Evolutionary conservation across 208 protist genomes (phyloP).

Genomic region (Acanthamoeba castellanii): DNA sequence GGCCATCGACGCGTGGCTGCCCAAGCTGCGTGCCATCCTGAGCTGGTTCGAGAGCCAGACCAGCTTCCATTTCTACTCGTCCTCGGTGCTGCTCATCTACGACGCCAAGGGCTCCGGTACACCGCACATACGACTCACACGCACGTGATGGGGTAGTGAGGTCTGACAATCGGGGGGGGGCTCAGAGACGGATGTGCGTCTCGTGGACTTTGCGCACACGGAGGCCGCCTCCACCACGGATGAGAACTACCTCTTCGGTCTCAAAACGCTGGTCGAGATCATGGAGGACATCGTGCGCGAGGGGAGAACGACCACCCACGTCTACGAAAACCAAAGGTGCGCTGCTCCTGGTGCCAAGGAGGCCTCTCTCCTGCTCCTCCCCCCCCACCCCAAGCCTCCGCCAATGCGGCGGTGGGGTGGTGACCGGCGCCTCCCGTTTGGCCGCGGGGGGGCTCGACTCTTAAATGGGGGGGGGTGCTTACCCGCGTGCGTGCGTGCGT

Average conservation of each 20-base stretch:
- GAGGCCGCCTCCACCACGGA: neutral
- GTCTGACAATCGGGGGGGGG: too few species aligned
- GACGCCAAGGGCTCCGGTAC: slow-evolving; percentile 31
- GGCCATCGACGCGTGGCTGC: neutral
- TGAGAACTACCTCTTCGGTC: slow-evolving; percentile 23
- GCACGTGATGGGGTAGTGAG: too few species aligned
- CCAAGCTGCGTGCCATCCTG: neutral
- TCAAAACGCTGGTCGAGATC: neutral
- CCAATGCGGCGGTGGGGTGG: too few species aligned
- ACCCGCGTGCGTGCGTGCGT: too few species aligned
- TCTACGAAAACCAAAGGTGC: slow-evolving; percentile 40
- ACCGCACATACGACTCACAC: too few species aligned
- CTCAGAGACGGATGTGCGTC: neutral
- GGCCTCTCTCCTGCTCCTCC: too few species aligned
- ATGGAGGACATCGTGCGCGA: neutral
- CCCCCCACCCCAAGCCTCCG: too few species aligned
- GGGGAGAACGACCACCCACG: neutral
- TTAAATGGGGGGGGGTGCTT: too few species aligned
- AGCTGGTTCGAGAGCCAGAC: slow-evolving; percentile 64
- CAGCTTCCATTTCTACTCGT: slow-evolving; percentile 64
- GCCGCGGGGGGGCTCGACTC: too few species aligned
- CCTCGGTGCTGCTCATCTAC: slow-evolving; percentile 65
- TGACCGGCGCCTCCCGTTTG: too few species aligned
- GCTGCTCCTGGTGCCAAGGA: too few species aligned
- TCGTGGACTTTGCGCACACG: slow-evolving; percentile 53